These are phyloP conservation scores for Nitzschia sp. DNA, from an alignment of 108 stramenopile genomes.

Conservation along the genomic window DNA sequence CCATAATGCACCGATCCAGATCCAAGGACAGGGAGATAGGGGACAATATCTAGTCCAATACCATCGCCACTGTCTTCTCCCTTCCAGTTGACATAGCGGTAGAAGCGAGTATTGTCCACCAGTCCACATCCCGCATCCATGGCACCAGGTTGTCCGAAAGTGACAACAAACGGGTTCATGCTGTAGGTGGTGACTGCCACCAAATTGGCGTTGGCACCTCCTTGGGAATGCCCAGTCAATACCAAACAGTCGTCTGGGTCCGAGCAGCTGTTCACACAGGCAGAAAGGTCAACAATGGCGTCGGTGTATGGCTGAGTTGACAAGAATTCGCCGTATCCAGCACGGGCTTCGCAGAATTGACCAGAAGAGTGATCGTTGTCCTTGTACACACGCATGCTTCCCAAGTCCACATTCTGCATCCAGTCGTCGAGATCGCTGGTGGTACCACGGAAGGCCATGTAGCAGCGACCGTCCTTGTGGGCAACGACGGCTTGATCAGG, in stretches of 20 bases:
- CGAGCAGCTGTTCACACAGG: background rate
- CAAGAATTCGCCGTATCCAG: slow-evolving; percentile 3
- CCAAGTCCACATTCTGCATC: slow-evolving; percentile 10
- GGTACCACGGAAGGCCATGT: slow-evolving; percentile 11
- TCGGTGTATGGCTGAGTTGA: background rate
- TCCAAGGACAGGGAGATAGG: background rate
- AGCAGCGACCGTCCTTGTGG: slow-evolving; percentile 12
- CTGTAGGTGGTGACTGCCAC: slow-evolving; percentile 1
- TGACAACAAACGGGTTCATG: slow-evolving; percentile 2
- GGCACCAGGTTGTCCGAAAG: slow-evolving; percentile 9
- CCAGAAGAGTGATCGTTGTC: background rate
- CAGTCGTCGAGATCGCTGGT: background rate
- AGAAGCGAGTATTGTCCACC: slow-evolving; percentile 6
- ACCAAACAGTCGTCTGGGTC: slow-evolving; percentile 2
- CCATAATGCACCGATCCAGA: slow-evolving; percentile 7
- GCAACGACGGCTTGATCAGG: slow-evolving; percentile 12
- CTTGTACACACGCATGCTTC: background rate
- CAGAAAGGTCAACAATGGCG: background rate
- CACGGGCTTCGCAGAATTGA: background rate
- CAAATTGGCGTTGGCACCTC: slow-evolving; percentile 1
- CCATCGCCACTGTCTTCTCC: background rate
- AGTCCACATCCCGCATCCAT: slow-evolving; percentile 4
- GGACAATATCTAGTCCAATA: slow-evolving; percentile 2
- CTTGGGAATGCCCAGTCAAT: slow-evolving; percentile 3
- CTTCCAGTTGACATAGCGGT: slow-evolving; percentile 17